Evolutionary conservation across 371 early-diverging fungal species (phyloP).

Genomic region (Smittium culicis): DNA sequence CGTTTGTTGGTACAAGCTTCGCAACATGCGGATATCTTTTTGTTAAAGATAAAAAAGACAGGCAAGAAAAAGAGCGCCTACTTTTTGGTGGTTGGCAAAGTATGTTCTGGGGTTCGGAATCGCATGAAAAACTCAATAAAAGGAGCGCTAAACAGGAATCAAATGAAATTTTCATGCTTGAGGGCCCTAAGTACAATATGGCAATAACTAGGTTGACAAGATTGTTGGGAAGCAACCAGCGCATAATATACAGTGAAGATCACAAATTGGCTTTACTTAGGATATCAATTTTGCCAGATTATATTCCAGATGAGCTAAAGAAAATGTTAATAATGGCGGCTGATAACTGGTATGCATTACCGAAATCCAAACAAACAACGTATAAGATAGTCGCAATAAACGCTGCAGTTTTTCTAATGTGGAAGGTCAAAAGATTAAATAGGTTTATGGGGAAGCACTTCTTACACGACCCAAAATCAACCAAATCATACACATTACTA

Average conservation of each 20-base stretch:
- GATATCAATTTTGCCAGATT: slow-evolving; percentile 5
- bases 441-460: slow-evolving; percentile 57
- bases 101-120: background rate
- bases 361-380: slow-evolving; percentile 39
- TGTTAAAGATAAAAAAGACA: too few relatives aligned
- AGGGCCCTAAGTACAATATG: background rate
- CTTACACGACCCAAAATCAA: slow-evolving; percentile 46
- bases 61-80: background rate
- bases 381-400: slow-evolving; percentile 51
- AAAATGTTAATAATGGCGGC: slow-evolving; percentile 32
- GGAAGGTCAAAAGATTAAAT: slow-evolving; percentile 45
- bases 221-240: background rate
- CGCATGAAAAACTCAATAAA: too few relatives aligned
- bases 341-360: slow-evolving; percentile 30
- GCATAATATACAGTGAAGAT: background rate
- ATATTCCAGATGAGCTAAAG: slow-evolving; percentile 33
- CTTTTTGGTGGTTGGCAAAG: background rate
- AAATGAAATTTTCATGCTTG: background rate
- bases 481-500: slow-evolving; percentile 47
- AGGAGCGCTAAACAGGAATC: background rate
- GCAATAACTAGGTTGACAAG: background rate
- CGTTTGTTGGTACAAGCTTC: background rate
- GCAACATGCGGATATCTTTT: background rate
- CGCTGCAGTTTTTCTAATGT: slow-evolving; percentile 47
- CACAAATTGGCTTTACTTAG: background rate